Conservation (phyloP, 345 rosid genomes). For the Hevea brasiliensis region DNA sequence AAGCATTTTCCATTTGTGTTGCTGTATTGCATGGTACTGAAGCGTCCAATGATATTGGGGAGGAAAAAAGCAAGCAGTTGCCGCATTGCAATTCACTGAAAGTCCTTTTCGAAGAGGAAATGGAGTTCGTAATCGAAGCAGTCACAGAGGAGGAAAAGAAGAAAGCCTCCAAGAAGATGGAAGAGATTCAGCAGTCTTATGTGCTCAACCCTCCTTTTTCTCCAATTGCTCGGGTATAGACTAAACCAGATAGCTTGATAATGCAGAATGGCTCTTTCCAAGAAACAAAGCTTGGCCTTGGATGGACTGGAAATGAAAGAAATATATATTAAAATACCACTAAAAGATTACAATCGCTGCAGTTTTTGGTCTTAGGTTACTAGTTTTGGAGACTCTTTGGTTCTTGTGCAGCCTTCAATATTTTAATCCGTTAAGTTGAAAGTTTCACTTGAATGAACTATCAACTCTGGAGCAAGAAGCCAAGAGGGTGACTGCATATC, state of each 20-base stretch:
- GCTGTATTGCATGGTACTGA: conserved; percentile 63
- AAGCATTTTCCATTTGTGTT: conserved; percentile 87
- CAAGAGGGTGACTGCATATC: neutral
- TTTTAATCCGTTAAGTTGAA: neutral
- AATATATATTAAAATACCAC: neutral
- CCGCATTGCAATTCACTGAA: conserved; percentile 54
- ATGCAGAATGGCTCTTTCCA: neutral
- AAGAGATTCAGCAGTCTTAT: conserved; percentile 56
- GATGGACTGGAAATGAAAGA: neutral
- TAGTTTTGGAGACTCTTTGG: neutral
- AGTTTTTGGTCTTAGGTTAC: neutral
- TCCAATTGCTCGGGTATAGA: conserved; percentile 78
- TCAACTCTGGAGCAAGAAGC: conserved; percentile 2
- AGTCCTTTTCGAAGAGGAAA: conserved; percentile 69
- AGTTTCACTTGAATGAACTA: neutral
- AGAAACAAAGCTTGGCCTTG: neutral
- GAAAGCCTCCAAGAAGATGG: conserved; percentile 39
- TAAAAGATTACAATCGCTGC: conserved; percentile 5
- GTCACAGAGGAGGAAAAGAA: conserved; percentile 59
- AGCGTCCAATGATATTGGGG: conserved; percentile 31
- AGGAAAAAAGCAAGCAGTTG: conserved; percentile 35
- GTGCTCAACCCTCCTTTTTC: conserved; percentile 81
- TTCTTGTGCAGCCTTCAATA: neutral
- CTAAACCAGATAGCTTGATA: neutral
- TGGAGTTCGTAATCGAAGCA: conserved; percentile 57